Evolutionary conservation across 2,329 filamentous ascomycete genomes (phyloP), one percentile per base, ranked within the genome.

Genomic region (Epichloe festucae): DNA sequence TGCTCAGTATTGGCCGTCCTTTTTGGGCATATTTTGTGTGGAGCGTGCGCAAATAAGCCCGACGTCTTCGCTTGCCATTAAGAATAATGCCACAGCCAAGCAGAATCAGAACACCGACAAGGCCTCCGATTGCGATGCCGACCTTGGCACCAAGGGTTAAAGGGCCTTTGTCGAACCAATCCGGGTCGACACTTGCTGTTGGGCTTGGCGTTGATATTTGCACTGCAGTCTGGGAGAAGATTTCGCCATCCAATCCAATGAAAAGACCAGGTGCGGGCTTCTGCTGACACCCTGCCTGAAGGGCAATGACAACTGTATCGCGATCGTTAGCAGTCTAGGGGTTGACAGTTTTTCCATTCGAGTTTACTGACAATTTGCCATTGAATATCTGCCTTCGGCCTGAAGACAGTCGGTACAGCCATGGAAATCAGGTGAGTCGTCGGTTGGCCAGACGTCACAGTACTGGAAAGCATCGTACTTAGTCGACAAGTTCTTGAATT

Each of bases 281-380:
- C 55, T 82, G 75, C 49, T 70, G 60, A 57, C 81, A 84, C 6
- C 75, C 79, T 17, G 76, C 78, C 52, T 78, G 66, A 7, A 84
- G 68, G 38, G 76, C 65, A 12, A 67, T 72, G 42, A 79, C 55
- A 55, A 76, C 73, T 76, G 36, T 6, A 4, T 1, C 4, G 5
- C 17, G 57, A 46, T 57, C 69, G 58, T 40, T 52, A 51, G 17
- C 23, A 34, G 5, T 39, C 21, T 43, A 14, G 14, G 34, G 34
- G 14, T 10, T 31, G 8, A 31, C 27, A 4, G 1, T 4, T 11
- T 4, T 31, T 10, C 7, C 27, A 31, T 31, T 31, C 14, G 10
- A 48, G 21, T 5, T 31, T 21, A 65, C 69, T 45, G 62, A 78
- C 76, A 82, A 56, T 84, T 84, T 51, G 68, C 67, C n/a, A 79